Evolutionary conservation across 1,139 yeast species (phyloP).

Genomic region (Debaryomyces singareniensis): DNA sequence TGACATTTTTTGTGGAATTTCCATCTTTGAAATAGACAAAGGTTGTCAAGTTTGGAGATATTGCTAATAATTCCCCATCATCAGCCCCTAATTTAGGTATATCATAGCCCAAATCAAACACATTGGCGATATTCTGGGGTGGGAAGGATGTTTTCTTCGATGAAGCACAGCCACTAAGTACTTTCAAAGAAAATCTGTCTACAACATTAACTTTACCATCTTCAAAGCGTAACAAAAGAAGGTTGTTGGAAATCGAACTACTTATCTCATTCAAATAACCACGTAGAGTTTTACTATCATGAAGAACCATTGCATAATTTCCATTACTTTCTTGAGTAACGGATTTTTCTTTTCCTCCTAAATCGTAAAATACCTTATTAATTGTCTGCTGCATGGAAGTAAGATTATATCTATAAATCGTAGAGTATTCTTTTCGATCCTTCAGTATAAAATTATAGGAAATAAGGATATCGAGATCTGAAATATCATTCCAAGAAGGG

Average conservation of each 20-base stretch:
- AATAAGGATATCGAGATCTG: slow-evolving; percentile 32
- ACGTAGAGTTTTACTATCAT: slow-evolving; percentile 17
- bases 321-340: slow-evolving; percentile 4
- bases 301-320: slow-evolving; percentile 13
- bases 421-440: slow-evolving; percentile 14
- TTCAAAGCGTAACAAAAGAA: slow-evolving; percentile 22
- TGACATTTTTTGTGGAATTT: slow-evolving; percentile 14
- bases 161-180: slow-evolving; percentile 9
- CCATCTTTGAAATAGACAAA: slow-evolving; percentile 28
- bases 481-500: slow-evolving; percentile 29
- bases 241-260: slow-evolving; percentile 17
- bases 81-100: slow-evolving; percentile 24
- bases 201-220: slow-evolving; percentile 40
- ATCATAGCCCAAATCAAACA: slow-evolving; percentile 55
- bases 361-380: slow-evolving; percentile 25
- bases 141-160: slow-evolving; percentile 2
- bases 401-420: slow-evolving; percentile 32
- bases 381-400: slow-evolving; percentile 19
- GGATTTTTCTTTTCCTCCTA: slow-evolving; percentile 23
- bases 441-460: slow-evolving; percentile 22
- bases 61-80: slow-evolving; percentile 32
- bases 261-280: slow-evolving; percentile 17
- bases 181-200: slow-evolving; percentile 26
- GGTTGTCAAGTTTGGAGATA: slow-evolving; percentile 58
- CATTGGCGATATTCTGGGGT: slow-evolving; percentile 32